Conservation (phyloP, 164 flowering plant genomes). For the Nelumbo lutea region DNA sequence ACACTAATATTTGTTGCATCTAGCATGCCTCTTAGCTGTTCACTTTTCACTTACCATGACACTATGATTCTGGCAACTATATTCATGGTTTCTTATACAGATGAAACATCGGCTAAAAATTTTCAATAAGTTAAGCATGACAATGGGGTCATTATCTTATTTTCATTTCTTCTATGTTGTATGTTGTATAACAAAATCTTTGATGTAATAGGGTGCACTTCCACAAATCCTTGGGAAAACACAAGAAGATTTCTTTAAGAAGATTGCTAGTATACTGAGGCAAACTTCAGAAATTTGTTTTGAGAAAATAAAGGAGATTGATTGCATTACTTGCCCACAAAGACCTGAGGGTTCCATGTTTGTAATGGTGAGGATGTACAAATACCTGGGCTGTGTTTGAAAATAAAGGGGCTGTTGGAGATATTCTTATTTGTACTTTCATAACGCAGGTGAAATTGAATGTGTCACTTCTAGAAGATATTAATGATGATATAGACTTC, state of each 20-base stretch:
- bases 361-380: constrained; percentile 32
- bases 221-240: constrained; percentile 57
- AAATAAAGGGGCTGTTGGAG: not conserved
- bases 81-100: too few relatives aligned
- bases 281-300: constrained; percentile 46
- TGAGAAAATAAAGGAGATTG: constrained; percentile 24
- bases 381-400: not conserved
- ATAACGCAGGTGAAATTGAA: constrained; percentile 10
- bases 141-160: not conserved
- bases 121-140: not conserved
- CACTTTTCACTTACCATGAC: too few relatives aligned
- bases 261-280: constrained; percentile 37
- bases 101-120: too few relatives aligned
- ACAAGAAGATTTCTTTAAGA: constrained; percentile 40
- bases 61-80: too few relatives aligned
- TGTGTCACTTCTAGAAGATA: constrained; percentile 14
- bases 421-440: not conserved
- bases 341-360: constrained; percentile 40
- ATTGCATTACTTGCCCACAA: constrained; percentile 30
- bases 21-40: too few relatives aligned
- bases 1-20: too few relatives aligned
- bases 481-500: constrained; percentile 15
- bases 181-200: constrained; percentile 2
- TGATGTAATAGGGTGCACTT: constrained; percentile 56
- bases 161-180: not conserved